A percentile compares a stretch with the other conserved stretches of the same genome.
Conservation (phyloP, 1,284 basidiomycete species). For the Leucoagaricus sp. region DNA sequence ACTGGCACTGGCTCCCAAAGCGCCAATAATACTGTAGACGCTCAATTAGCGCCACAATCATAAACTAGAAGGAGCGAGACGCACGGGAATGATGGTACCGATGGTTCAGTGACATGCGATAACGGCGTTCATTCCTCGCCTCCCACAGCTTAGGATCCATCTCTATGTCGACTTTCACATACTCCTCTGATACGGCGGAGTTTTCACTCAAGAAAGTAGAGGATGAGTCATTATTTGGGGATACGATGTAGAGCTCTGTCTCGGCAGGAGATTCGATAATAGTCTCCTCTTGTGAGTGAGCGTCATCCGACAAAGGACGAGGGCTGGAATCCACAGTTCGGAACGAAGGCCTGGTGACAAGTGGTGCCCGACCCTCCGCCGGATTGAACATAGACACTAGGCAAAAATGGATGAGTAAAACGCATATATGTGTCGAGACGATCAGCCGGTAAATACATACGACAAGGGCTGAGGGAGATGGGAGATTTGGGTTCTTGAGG, state of each 20-base stretch:
- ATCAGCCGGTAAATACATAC: neutral
- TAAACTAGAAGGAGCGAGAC: slow-evolving; percentile 26
- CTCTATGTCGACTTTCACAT: slow-evolving; percentile 5
- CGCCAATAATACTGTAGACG: slow-evolving; percentile 60
- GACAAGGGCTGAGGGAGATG: slow-evolving; percentile 4
- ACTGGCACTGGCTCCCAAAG: slow-evolving; percentile 69
- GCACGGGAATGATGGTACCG: slow-evolving; percentile 68
- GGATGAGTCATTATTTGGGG: slow-evolving; percentile 2
- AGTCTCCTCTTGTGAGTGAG: neutral
- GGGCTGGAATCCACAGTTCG: neutral
- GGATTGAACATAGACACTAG: neutral
- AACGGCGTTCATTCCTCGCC: slow-evolving; percentile 59
- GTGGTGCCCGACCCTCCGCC: neutral
- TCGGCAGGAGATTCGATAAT: neutral
- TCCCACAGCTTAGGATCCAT: slow-evolving; percentile 24
- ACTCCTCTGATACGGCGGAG: neutral
- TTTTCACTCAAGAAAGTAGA: slow-evolving; percentile 2
- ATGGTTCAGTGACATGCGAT: slow-evolving; percentile 61
- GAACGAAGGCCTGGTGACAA: neutral
- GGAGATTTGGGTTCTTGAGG: neutral
- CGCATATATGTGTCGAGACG: too few relatives aligned
- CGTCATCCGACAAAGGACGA: neutral
- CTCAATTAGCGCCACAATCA: neutral
- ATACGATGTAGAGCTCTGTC: neutral
- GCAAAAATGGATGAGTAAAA: neutral